Evolutionary conservation across 805 yeast genomes (phyloP).

Genomic region (Nakazawaea siamensis): DNA sequence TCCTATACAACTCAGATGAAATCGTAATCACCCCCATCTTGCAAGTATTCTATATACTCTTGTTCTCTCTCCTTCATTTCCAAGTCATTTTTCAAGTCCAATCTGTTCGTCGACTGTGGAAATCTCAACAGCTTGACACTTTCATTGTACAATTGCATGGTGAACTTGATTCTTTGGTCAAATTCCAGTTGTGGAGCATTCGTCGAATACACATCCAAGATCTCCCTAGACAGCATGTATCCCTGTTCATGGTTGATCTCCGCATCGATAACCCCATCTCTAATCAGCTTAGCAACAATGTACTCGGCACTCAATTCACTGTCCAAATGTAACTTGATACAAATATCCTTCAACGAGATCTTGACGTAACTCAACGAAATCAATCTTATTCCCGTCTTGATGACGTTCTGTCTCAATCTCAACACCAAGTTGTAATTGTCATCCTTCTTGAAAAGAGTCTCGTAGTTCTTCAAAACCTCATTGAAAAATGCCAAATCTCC

Average conservation of each 20-base stretch:
- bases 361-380: constrained; percentile 85
- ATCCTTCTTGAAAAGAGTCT: constrained; percentile 57
- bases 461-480: constrained; percentile 57
- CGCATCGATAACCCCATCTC: constrained; percentile 97
- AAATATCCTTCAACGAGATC: constrained; percentile 88
- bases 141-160: constrained; percentile 84
- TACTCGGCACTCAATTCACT: constrained; percentile 95
- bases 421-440: constrained; percentile 78
- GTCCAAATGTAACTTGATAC: constrained; percentile 85
- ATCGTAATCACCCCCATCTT: constrained; percentile 49
- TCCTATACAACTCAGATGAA: constrained; percentile 14
- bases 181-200: constrained; percentile 78
- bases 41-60: constrained; percentile 25
- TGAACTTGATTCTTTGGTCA: constrained; percentile 90
- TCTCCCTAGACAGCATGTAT: constrained; percentile 83
- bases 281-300: constrained; percentile 91
- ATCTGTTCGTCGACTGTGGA: constrained; percentile 51
- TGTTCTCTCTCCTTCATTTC: constrained; percentile 51
- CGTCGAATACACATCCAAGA: constrained; percentile 81
- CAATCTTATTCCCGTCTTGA: constrained; percentile 93
- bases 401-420: constrained; percentile 91
- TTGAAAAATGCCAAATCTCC: constrained; percentile 86
- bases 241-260: constrained; percentile 85
- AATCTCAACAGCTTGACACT: constrained; percentile 93
- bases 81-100: constrained; percentile 40